Conservation (phyloP, 2,329 filamentous ascomycete genomes). For the Penicillium griseofulvum region DNA sequence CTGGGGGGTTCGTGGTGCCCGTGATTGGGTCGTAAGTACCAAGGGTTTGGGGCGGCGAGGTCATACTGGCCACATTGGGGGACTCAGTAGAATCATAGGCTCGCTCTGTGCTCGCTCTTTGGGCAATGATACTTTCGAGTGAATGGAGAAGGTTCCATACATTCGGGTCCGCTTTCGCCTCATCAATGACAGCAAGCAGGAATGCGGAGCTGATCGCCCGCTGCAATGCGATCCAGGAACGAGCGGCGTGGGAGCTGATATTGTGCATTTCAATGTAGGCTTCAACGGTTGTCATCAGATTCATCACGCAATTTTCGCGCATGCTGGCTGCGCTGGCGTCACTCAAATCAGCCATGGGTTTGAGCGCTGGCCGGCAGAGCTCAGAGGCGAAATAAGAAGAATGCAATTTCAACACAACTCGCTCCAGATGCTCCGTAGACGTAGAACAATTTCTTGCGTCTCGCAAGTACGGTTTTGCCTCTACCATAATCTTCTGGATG, state of each 20-base stretch:
- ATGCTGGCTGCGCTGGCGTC: slow-evolving; percentile 41
- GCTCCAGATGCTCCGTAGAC: slow-evolving; percentile 55
- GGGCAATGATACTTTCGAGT: slow-evolving; percentile 45
- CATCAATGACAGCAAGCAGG: slow-evolving; percentile 46
- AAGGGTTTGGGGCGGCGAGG: slow-evolving; percentile 17
- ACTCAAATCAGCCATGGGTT: slow-evolving; percentile 48
- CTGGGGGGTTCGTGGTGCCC: slow-evolving; percentile 31
- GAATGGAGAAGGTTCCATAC: slow-evolving; percentile 42
- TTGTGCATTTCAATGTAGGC: slow-evolving; percentile 58
- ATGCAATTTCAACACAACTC: slow-evolving; percentile 60
- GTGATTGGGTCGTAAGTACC: slow-evolving; percentile 27
- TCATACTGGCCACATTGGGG: slow-evolving; percentile 15
- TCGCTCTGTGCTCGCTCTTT: slow-evolving; percentile 40
- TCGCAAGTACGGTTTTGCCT: slow-evolving; percentile 57
- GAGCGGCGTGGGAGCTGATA: slow-evolving; percentile 43
- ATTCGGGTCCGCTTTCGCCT: slow-evolving; percentile 42
- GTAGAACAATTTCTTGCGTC: slow-evolving; percentile 47
- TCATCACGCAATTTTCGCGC: slow-evolving; percentile 55
- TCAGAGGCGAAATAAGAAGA: slow-evolving; percentile 62
- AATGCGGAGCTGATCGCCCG: slow-evolving; percentile 50
- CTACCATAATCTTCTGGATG: slow-evolving; percentile 57
- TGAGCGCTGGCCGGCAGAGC: slow-evolving; percentile 60
- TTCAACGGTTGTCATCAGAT: slow-evolving; percentile 56
- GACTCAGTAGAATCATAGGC: slow-evolving; percentile 24
- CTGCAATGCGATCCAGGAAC: slow-evolving; percentile 49